A percentile compares a stretch with the other conserved stretches of the same genome.
Evolutionary conservation across 768 basidiomycete species (phyloP).

Genomic region (Cystofilobasidium bisporidii): DNA sequence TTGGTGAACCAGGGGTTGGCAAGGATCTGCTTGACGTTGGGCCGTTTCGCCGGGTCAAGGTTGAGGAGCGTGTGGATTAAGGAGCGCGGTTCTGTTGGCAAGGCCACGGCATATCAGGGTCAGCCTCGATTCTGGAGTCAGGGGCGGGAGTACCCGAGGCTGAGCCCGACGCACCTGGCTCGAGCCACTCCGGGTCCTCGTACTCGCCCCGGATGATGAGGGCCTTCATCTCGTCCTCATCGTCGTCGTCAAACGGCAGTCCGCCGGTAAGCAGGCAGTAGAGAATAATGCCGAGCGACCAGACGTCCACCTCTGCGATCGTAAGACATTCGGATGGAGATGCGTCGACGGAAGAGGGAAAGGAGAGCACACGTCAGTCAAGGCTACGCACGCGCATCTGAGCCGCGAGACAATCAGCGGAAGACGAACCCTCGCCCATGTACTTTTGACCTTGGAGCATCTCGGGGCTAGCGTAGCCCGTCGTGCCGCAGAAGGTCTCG

Average conservation of each 20-base stretch:
- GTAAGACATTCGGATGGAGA: background rate
- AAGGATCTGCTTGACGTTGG: conserved; percentile 74
- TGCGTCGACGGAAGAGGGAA: background rate
- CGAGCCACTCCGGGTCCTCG: conserved; percentile 87
- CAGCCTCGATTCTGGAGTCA: background rate
- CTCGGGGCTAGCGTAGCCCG: conserved; percentile 75
- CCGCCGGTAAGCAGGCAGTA: conserved; percentile 83
- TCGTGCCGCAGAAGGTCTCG: conserved; percentile 93
- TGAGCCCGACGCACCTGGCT: conserved; percentile 54
- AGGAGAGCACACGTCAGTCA: too few species aligned
- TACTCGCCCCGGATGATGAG: conserved; percentile 78
- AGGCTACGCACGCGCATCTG: too few species aligned
- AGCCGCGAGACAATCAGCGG: too few species aligned
- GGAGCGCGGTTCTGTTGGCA: conserved; percentile 67
- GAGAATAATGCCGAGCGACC: conserved; percentile 87
- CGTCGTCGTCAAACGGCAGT: conserved; percentile 70
- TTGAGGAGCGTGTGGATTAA: conserved; percentile 67
- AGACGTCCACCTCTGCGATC: conserved; percentile 78
- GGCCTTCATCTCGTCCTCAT: conserved; percentile 64
- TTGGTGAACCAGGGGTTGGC: conserved; percentile 71
- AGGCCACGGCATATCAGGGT: background rate
- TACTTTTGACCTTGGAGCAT: conserved; percentile 84
- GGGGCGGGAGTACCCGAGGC: background rate
- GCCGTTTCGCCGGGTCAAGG: conserved; percentile 63
- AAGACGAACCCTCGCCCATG: conserved; percentile 63